Base-by-base conservation (phyloP, 192 early-diverging fungal genomes). In the Backusella mclennaniae region DNA sequence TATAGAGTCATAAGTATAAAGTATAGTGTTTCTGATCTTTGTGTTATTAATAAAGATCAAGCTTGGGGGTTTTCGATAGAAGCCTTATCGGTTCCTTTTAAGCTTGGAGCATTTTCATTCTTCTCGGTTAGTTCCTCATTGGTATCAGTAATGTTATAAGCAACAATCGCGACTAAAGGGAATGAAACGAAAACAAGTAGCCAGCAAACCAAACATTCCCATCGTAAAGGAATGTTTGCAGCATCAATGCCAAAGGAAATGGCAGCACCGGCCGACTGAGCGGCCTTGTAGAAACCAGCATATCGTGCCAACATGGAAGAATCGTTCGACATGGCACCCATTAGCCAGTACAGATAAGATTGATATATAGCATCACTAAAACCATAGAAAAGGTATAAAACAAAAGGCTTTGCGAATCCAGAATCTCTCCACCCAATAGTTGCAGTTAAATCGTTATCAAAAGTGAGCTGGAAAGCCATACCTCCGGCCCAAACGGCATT, bases 201-300 rank as follows among this genome's bases (percentile, higher is more conserved):
- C 89, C 89, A 90, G 73, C 88, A 87, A 6, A 85, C 83, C 19
- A 90, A 42, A 33, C 75, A 77, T 66, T 81, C 80, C 75, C 76
- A 77, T 14, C 52, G 39, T 21, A 81, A 74, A 8, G 71, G 73
- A 35, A 74, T 81, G 26, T 81, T 49, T 19, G 39, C 66, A 23
- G 93, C 91, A 76, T 91, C 91, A 66, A 92, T 85, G 66, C 92
- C 87, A 87, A 90, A 95, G 0, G 92, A 85, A n/a, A 95, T 87
- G 67, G 91, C 93, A 53, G 87, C 92, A 21, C 93, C 93, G 66
- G 90, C 88, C 69, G 90, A 92, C 87, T 95, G 94, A 52, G 93
- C 87, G 63, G 91, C 92, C 87, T 96, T 96, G 90, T 96, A 96
- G 80, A 93, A 95, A 0, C 95, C 95, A 33, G 91, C 87, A 73